Evolutionary conservation across 768 basidiomycete genomes (phyloP), one percentile per base, ranked within the genome.

Genomic region (Phlegmacium glaucopus): DNA sequence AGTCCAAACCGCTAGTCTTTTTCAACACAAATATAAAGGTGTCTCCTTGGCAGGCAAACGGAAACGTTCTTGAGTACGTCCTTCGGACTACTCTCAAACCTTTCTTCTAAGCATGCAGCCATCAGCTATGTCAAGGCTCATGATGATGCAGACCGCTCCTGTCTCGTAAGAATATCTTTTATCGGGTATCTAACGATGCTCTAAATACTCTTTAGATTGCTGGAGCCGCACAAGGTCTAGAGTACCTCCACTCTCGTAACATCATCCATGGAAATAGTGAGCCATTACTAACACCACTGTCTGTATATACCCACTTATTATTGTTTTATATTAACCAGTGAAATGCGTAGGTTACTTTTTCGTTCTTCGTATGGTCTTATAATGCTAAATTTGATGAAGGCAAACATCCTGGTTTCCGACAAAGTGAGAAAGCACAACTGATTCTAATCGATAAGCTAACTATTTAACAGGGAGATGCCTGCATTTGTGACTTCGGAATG

Each of bases 401-500:
- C 70, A 17, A 85, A 85, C 60, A 78, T 85, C 44, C 63, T 85
- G 15, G 78, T 85, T 13, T 73, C 77, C 2, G 60, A 63, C n/a
- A 60, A 69, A 46, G 82, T 79, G 48, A 56, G 64, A 47, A 46
- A 43, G 13, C 9, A 25, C 32, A 1, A 4, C 28, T 4, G 6
- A 35, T n/a, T 50, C 22, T 34, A 12, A 10, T 35, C 46, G 32
- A 45, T 37, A 11, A 27, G 13, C 13, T 39, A 51, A 42, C 35
- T 22, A 34, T 48, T 45, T 25, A 29, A 5, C 42, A 83, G 82
- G 75, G 72, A 10, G 66, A 76, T 51, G 75, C 81, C 18, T 68
- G 76, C 27, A 77, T 85, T 11, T 79, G 77, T 50, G 82, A 85
- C 53, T 84, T 85, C 57, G 81, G 82, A 36, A 76, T 83, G 66